A percentile compares a stretch with the other conserved stretches of the same genome.
These are phyloP conservation scores for Jacaranda copaia DNA, from an alignment of 257 asterid genomes.

Conservation along the genomic window DNA sequence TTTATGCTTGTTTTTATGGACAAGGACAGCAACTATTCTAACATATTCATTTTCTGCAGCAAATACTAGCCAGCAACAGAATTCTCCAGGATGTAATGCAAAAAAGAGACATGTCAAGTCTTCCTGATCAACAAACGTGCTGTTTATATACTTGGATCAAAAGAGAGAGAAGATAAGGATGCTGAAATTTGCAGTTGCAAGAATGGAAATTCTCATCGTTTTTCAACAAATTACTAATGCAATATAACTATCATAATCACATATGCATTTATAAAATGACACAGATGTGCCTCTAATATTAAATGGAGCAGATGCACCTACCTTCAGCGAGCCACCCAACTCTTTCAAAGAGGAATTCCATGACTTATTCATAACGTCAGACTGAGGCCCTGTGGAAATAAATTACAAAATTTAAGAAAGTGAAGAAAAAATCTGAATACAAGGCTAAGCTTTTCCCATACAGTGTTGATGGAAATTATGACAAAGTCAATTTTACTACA, in stretches of 20 bases:
- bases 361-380: conserved; percentile 53
- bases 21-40: background rate
- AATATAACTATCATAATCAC: conserved; percentile 1
- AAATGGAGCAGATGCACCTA: conserved; percentile 37
- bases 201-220: background rate
- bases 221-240: conserved; percentile 14
- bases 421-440: background rate
- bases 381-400: conserved; percentile 63
- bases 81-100: background rate
- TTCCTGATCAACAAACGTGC: background rate
- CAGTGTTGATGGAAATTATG: background rate
- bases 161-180: conserved; percentile 12
- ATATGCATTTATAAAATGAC: background rate
- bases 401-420: conserved; percentile 25
- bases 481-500: conserved; percentile 22
- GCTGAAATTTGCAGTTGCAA: background rate
- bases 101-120: conserved; percentile 5
- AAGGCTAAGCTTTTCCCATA: background rate
- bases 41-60: conserved; percentile 12
- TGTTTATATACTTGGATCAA: conserved; percentile 11
- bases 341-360: conserved; percentile 63
- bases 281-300: background rate
- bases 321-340: conserved; percentile 76
- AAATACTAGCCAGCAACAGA: conserved; percentile 19
- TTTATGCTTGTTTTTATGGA: background rate